phyloP scores from a whole-genome alignment of 2,329 filamentous ascomycete genomes.

The Cladobotryum protrusum region DNA sequence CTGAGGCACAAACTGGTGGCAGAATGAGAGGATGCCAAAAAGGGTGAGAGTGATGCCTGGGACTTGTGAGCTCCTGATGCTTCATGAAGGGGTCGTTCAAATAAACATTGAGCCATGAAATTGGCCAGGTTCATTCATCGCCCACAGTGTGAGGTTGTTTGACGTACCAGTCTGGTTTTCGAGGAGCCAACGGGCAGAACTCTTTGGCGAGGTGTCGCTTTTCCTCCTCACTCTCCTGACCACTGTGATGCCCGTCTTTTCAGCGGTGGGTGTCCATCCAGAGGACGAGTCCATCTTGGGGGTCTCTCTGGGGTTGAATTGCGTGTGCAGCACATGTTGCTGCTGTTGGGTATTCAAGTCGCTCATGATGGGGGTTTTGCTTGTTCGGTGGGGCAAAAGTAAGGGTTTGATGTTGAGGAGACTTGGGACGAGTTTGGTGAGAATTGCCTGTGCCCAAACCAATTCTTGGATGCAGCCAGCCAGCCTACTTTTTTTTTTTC shows the following conservation, averaged over 20 bases:
- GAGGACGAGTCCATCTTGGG: background rate
- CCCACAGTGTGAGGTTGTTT: background rate
- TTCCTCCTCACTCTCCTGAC: constrained; percentile 40
- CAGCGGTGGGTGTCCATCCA: background rate
- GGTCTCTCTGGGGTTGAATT: background rate
- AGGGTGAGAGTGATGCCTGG: constrained; percentile 54
- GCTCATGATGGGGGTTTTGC: background rate
- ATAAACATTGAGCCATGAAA: too few species aligned
- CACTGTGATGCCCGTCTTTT: background rate
- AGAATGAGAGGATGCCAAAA: constrained; percentile 71
- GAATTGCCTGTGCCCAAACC: too few species aligned
- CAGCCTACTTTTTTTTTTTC: too few species aligned
- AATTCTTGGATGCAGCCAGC: too few species aligned
- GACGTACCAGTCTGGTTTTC: constrained; percentile 71
- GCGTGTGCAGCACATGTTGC: background rate
- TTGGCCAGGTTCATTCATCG: background rate
- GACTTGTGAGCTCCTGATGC: background rate
- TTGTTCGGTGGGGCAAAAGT: too few species aligned
- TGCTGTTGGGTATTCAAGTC: background rate
- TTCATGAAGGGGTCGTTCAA: too few species aligned
- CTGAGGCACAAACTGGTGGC: constrained; percentile 75
- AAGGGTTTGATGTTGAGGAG: too few species aligned
- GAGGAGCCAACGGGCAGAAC: constrained; percentile 61
- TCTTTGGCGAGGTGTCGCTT: constrained; percentile 53
- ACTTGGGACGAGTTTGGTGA: too few species aligned